phyloP scores from a whole-genome alignment of 225 moss, liverwort and hornwort species.

The Ulota crispa region DNA sequence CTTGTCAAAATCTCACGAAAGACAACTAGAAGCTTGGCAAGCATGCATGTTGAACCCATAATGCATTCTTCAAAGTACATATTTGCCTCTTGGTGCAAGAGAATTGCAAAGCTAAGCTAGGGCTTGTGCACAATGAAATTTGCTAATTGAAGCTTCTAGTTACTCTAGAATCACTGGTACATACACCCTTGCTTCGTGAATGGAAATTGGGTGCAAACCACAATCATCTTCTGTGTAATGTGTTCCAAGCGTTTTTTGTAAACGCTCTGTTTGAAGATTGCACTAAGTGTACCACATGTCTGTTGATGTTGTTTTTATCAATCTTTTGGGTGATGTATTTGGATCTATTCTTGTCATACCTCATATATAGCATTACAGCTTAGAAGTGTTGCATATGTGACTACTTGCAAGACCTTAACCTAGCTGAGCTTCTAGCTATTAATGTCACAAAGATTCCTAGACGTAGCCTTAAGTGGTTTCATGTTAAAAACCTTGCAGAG shows the following conservation, averaged over 20 bases:
- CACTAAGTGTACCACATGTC: not conserved
- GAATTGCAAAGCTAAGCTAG: not conserved
- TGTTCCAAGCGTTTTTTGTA: not conserved
- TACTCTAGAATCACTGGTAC: not conserved
- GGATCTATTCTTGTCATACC: not conserved
- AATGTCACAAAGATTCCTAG: not conserved
- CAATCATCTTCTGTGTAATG: not conserved
- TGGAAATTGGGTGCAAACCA: not conserved
- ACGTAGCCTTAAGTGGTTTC: not conserved
- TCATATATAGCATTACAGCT: not conserved
- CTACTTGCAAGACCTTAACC: not conserved
- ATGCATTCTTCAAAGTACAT: too few species aligned
- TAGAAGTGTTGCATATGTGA: not conserved
- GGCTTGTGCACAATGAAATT: not conserved
- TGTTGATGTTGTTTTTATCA: not conserved
- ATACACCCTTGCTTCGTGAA: not conserved
- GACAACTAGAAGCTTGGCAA: constrained; percentile 1
- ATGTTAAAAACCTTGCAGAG: not conserved
- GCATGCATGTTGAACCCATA: not conserved
- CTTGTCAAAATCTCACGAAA: not conserved
- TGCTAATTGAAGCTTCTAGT: not conserved
- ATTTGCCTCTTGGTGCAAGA: not conserved
- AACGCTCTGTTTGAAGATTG: not conserved
- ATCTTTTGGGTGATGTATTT: not conserved
- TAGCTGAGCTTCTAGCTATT: not conserved